phyloP scores from a whole-genome alignment of 2,329 filamentous ascomycete species.

The Cyphellophora attinorum region DNA sequence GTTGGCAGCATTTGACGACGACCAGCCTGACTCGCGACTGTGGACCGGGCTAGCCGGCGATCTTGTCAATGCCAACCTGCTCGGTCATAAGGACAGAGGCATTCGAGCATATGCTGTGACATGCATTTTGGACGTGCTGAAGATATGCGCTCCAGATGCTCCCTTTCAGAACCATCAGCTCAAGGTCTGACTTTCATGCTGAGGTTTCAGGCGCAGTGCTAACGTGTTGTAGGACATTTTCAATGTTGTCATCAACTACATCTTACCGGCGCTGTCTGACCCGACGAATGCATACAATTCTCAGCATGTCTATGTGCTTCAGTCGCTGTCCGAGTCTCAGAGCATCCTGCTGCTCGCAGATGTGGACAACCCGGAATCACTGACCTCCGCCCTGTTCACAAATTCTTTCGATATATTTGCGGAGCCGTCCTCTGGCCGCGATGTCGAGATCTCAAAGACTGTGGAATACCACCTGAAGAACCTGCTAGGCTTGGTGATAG shows the following conservation, averaged over 20 bases:
- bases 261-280: conserved; percentile 76
- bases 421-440: conserved; percentile 61
- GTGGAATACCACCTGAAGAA: conserved; percentile 88
- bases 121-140: conserved; percentile 86
- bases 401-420: conserved; percentile 89
- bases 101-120: conserved; percentile 82
- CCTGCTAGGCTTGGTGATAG: conserved; percentile 73
- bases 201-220: conserved; percentile 4
- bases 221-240: conserved; percentile 67
- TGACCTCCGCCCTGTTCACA: conserved; percentile 74
- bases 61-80: conserved; percentile 68
- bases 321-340: conserved; percentile 84
- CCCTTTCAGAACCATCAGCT: conserved; percentile 85
- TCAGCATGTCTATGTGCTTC: conserved; percentile 84
- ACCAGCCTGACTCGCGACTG: conserved; percentile 74
- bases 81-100: conserved; percentile 87
- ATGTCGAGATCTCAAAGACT: conserved; percentile 81
- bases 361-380: conserved; percentile 67
- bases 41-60: conserved; percentile 75
- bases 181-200: conserved; percentile 51
- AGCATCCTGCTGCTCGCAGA: conserved; percentile 88
- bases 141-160: conserved; percentile 86
- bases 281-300: conserved; percentile 83
- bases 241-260: conserved; percentile 71
- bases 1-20: conserved; percentile 77